Evolutionary conservation across 148 eudicot species (phyloP).

Genomic region (Vaccinium macrocarpon): DNA sequence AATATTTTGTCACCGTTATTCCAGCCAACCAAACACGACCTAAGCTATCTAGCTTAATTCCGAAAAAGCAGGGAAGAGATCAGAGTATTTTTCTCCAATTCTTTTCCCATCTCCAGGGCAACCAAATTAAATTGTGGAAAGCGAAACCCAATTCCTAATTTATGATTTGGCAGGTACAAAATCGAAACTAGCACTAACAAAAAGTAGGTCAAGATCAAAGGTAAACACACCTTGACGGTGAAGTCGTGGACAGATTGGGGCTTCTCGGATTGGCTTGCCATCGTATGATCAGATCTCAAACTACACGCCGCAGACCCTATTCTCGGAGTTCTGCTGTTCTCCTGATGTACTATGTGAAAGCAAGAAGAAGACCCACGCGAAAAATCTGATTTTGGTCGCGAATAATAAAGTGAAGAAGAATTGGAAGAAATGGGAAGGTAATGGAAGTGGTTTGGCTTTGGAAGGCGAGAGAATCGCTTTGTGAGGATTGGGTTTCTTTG

Average conservation of each 20-base stretch:
- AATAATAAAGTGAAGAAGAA: background rate
- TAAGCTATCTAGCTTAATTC: background rate
- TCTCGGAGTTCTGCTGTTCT: background rate
- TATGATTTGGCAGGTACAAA: background rate
- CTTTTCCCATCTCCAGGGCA: background rate
- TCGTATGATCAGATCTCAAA: conserved; percentile 23
- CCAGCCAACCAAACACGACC: background rate
- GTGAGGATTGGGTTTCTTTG: background rate
- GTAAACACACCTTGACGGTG: conserved; percentile 45
- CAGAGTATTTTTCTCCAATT: background rate
- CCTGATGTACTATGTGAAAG: background rate
- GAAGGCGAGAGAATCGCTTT: conserved; percentile 7
- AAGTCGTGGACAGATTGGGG: conserved; percentile 45
- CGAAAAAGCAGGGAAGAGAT: background rate
- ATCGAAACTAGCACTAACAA: background rate
- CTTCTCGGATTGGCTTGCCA: conserved; percentile 33
- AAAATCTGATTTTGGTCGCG: conserved; percentile 1
- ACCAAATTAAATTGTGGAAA: background rate
- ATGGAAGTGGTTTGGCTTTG: background rate
- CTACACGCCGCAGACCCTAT: background rate
- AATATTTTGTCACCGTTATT: background rate
- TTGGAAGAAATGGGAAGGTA: background rate
- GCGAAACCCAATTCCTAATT: background rate
- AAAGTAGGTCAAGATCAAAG: conserved; percentile 21
- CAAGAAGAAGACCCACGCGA: background rate